Evolutionary conservation across 2,329 filamentous ascomycete species (phyloP).

Genomic region (Xylariales sp.): DNA sequence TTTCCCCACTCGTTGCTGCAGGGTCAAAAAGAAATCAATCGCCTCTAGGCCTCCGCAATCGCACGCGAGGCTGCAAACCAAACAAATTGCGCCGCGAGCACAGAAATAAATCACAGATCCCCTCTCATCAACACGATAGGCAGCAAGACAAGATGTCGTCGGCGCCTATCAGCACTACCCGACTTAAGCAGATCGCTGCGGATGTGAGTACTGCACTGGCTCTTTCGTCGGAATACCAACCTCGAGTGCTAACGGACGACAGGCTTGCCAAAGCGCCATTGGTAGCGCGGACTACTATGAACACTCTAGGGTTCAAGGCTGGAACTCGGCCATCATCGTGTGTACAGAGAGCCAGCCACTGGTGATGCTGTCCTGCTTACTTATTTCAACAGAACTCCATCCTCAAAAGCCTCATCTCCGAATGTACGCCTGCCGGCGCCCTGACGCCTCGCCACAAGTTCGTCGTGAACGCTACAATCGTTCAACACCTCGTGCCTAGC

Average conservation of each 20-base stretch:
- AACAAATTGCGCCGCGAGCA: constrained; percentile 1
- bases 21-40: background rate
- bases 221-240: too few species aligned
- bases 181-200: constrained; percentile 79
- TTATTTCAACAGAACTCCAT: constrained; percentile 58
- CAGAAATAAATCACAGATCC: too few species aligned
- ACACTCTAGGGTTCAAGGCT: constrained; percentile 75
- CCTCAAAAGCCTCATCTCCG: constrained; percentile 71
- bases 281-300: constrained; percentile 75
- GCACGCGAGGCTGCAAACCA: constrained; percentile 3
- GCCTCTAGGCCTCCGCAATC: constrained; percentile 7
- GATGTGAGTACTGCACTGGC: constrained; percentile 57
- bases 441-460: constrained; percentile 76
- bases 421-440: constrained; percentile 56
- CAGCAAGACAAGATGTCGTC: constrained; percentile 4
- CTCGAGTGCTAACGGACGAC: too few species aligned
- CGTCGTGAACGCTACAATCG: constrained; percentile 96
- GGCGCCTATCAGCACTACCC: constrained; percentile 70
- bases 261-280: constrained; percentile 83
- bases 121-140: too few species aligned
- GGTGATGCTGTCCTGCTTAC: too few species aligned
- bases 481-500: constrained; percentile 79
- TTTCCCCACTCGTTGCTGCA: constrained; percentile 1
- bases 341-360: too few species aligned
- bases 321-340: constrained; percentile 94